Percentiles rank a stretch among this genome's conserved stretches.
phyloP scores from a whole-genome alignment of 352 stramenopile species.

The Pseudoperonospora humuli region DNA sequence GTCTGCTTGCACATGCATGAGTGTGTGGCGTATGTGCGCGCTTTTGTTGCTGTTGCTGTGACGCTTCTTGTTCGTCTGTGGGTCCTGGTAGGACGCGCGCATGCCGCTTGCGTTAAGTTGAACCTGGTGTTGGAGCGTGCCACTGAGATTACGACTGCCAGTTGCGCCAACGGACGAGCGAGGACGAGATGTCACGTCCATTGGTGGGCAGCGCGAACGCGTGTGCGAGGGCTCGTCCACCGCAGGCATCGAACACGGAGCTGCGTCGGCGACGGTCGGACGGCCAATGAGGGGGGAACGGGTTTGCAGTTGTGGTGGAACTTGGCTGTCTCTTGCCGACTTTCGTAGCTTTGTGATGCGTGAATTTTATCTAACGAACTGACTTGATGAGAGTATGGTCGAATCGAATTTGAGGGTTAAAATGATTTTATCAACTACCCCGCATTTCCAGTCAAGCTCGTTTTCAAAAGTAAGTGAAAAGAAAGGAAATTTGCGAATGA shows the following conservation, averaged over 20 bases:
- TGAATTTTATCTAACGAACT: too few relatives aligned
- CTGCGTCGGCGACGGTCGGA: neutral
- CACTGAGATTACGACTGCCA: constrained; percentile 13
- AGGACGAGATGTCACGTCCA: constrained; percentile 5
- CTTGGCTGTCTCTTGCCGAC: constrained; percentile 13
- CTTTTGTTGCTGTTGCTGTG: constrained; percentile 26
- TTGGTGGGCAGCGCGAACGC: constrained; percentile 8
- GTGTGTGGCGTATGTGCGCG: constrained; percentile 36
- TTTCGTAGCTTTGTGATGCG: constrained; percentile 12
- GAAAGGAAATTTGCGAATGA: too few relatives aligned
- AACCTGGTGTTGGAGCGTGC: constrained; percentile 29
- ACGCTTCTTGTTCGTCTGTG: constrained; percentile 18
- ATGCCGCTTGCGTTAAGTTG: constrained; percentile 10
- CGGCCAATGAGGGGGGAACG: constrained; percentile 1
- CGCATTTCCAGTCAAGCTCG: too few relatives aligned
- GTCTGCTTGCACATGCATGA: constrained; percentile 35
- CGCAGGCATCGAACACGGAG: constrained; percentile 25
- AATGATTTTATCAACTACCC: too few relatives aligned
- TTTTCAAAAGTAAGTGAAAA: too few relatives aligned
- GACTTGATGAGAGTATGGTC: constrained; percentile 1
- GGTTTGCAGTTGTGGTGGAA: constrained; percentile 11
- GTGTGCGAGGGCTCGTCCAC: constrained; percentile 25
- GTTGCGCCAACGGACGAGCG: constrained; percentile 9
- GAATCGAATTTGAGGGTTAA: neutral
- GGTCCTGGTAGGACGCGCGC: constrained; percentile 35